Base-by-base conservation (phyloP, 441 rosid genomes). In the Cnidoscolus chayamansa region DNA sequence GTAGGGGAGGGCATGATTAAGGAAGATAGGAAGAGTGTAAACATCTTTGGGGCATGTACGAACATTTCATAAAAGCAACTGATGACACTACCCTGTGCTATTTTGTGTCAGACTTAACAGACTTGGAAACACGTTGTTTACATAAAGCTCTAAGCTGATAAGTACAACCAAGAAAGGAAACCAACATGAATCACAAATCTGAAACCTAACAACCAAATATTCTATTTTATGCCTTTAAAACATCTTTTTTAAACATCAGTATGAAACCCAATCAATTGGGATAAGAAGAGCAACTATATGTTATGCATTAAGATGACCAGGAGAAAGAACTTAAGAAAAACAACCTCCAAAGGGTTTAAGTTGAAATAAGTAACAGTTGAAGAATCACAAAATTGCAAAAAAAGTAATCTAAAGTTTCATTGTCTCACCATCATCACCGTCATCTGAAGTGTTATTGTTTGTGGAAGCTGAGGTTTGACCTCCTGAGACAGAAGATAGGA, bases 401-500 rank as follows among this genome's bases (percentile, higher is more conserved):
- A 55, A 45, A 32, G 65, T 71, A 62, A 30, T 11, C 59, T 30
- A 45, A 62, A 59, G 13, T 58, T 19, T 47, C 54, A 67, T 58
- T 55, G 37, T 77, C 93, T 83, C 75, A 91, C 96, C 97, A 71
- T 79, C 97, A 62, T 87, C 93, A 19, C 43, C 90, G 30, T 80
- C 90, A 67, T 84, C 90, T 74, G 91, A 60, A 76, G 76, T 67
- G 69, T 79, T 86, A 31, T 69, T 78, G 73, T 81, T 85, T 70
- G 80, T 56, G 1, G 86, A 68, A 71, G 70, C 77, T 47, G 87
- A 71, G 77, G 78, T 88, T 72, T 84, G 96, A 78, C 76, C 84
- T 67, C 89, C 93, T 88, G 78, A 58, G 66, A 78, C 47, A 70
- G 65, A 81, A 62, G 67, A 68, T 2, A 60, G 30, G 12, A 31